phyloP scores from a whole-genome alignment of 2,329 filamentous ascomycete genomes.

The Claviceps humidiphila region DNA sequence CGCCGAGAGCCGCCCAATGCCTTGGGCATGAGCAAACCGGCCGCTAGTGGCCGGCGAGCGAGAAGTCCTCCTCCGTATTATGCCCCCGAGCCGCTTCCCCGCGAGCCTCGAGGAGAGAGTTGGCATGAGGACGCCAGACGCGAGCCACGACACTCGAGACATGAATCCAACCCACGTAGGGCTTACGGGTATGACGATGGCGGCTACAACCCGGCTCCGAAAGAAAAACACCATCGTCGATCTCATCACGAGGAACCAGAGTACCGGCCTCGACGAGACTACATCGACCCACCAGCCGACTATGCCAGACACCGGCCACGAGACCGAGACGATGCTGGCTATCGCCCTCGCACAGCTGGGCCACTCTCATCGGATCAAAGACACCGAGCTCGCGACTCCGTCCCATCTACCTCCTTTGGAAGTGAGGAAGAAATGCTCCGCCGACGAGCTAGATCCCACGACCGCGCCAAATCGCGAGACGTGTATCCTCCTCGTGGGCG shows the following conservation, averaged over 20 bases:
- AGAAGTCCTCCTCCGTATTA: constrained; percentile 8
- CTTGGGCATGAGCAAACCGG: not conserved
- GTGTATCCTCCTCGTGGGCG: constrained; percentile 13
- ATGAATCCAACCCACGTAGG: not conserved
- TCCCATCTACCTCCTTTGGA: constrained; percentile 7
- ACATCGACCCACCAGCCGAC: constrained; percentile 8
- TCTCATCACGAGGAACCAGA: constrained; percentile 7
- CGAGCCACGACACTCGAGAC: not conserved
- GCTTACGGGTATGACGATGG: not conserved
- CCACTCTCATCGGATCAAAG: constrained; percentile 5
- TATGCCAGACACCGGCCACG: constrained; percentile 6
- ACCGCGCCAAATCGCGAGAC: constrained; percentile 9
- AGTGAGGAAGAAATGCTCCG: constrained; percentile 9
- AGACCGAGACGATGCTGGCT: constrained; percentile 5
- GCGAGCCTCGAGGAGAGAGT: not conserved
- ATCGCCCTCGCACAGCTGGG: not conserved
- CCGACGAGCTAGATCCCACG: constrained; percentile 14
- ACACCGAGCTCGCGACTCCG: not conserved
- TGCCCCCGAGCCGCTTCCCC: constrained; percentile 3
- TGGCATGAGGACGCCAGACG: not conserved
- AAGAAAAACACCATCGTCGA: constrained; percentile 1
- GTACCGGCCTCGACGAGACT: constrained; percentile 9
- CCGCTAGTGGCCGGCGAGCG: constrained; percentile 1
- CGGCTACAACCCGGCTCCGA: not conserved
- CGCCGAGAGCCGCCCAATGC: constrained; percentile 5